Percentiles rank a stretch among this genome's conserved stretches.
Conservation (phyloP, 257 asterid genomes). For the Solanum chmielewskii region DNA sequence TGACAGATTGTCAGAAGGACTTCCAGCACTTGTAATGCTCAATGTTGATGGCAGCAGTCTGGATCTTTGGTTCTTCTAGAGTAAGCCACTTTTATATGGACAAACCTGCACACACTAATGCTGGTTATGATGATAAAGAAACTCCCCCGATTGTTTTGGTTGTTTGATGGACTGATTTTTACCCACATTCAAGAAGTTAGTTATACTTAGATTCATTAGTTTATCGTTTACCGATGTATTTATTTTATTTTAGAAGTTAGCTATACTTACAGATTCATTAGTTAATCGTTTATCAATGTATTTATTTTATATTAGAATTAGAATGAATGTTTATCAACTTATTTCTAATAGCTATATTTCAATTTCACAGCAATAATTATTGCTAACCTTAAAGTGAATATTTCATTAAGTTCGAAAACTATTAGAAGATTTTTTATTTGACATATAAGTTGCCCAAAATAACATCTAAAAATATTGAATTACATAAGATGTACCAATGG, state of each 20-base stretch:
- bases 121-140: conserved; percentile 49
- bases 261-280: conserved; percentile 6
- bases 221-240: neutral
- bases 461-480: neutral
- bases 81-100: conserved; percentile 49
- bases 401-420: neutral
- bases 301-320: neutral
- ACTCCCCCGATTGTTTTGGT: conserved; percentile 28
- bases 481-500: neutral
- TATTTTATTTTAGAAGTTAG: neutral
- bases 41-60: conserved; percentile 50
- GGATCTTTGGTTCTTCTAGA: conserved; percentile 71
- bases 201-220: conserved; percentile 6
- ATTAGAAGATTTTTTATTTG: neutral
- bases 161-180: conserved; percentile 20
- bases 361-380: neutral
- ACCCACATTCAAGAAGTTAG: neutral
- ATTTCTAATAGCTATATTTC: neutral
- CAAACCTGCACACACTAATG: conserved; percentile 91
- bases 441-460: neutral
- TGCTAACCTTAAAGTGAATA: neutral
- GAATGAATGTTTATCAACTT: neutral
- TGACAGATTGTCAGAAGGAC: conserved; percentile 5
- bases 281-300: neutral
- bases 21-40: conserved; percentile 63